Percentiles rank a stretch among this genome's conserved stretches.
Conservation (phyloP, 2,329 filamentous ascomycete species). For the Trichoderma koningii region DNA sequence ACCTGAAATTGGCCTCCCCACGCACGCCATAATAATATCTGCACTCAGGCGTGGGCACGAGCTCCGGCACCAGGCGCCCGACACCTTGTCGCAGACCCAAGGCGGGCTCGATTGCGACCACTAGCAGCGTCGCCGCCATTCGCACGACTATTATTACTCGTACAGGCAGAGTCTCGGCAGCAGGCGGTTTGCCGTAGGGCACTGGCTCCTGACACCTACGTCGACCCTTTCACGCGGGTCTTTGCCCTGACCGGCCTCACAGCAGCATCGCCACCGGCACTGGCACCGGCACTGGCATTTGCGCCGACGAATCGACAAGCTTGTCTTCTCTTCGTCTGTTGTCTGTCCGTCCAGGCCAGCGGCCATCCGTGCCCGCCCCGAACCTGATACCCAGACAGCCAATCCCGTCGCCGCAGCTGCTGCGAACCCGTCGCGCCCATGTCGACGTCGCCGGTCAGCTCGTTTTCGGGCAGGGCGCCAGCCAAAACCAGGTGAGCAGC, state of each 20-base stretch:
- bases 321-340: slow-evolving; percentile 33
- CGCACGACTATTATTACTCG: slow-evolving; percentile 5
- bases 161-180: neutral
- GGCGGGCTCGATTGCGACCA: neutral
- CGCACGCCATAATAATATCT: slow-evolving; percentile 2
- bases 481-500: slow-evolving; percentile 24
- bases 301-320: slow-evolving; percentile 4
- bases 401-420: slow-evolving; percentile 24
- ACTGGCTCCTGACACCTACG: neutral
- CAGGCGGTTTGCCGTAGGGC: neutral
- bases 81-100: slow-evolving; percentile 9
- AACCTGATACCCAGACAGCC: slow-evolving; percentile 47
- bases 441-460: slow-evolving; percentile 23
- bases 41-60: slow-evolving; percentile 16
- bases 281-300: neutral
- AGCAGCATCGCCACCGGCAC: neutral
- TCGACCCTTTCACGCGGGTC: neutral
- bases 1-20: slow-evolving; percentile 22
- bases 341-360: slow-evolving; percentile 16
- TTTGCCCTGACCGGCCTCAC: too few relatives aligned
- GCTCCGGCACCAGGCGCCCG: slow-evolving; percentile 20
- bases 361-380: slow-evolving; percentile 55
- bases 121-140: neutral
- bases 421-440: slow-evolving; percentile 14
- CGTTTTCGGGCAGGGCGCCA: slow-evolving; percentile 22